Conservation (phyloP, 345 rosid genomes). For the Hibiscus syriacus region DNA sequence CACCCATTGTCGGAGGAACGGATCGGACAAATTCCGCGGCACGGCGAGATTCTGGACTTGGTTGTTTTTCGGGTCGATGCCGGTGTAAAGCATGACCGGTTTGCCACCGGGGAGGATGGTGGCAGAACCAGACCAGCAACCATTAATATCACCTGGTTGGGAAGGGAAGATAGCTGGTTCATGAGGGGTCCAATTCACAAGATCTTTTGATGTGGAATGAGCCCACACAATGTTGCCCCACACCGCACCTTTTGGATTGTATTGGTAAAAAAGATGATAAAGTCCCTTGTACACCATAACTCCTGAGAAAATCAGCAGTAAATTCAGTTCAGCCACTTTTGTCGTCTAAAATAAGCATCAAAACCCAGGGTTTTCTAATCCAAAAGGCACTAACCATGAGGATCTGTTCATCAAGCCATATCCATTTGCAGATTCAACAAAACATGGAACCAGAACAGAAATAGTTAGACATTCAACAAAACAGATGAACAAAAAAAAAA, state of each 20-base stretch:
- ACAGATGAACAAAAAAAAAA: too few relatives aligned
- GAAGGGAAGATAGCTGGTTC: background rate
- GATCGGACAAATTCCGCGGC: background rate
- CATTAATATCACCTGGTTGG: background rate
- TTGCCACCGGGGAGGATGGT: background rate
- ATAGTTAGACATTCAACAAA: slow-evolving; percentile 12
- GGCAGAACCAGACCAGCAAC: background rate
- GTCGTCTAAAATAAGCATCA: too few relatives aligned
- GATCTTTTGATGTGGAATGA: background rate
- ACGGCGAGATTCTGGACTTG: background rate
- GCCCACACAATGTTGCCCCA: background rate
- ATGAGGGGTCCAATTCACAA: background rate
- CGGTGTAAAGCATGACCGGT: background rate
- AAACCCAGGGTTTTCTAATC: too few relatives aligned
- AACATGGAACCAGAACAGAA: slow-evolving; percentile 11
- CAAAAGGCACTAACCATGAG: slow-evolving; percentile 53
- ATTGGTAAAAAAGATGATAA: background rate
- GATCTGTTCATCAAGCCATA: slow-evolving; percentile 54
- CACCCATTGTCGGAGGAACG: background rate
- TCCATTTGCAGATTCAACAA: too few relatives aligned
- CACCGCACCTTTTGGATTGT: background rate
- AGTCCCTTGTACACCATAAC: background rate
- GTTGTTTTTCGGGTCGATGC: background rate
- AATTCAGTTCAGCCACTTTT: too few relatives aligned
- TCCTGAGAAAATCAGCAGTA: background rate